Evolutionary conservation across 768 basidiomycete species (phyloP).

Genomic region (Russula compacta): DNA sequence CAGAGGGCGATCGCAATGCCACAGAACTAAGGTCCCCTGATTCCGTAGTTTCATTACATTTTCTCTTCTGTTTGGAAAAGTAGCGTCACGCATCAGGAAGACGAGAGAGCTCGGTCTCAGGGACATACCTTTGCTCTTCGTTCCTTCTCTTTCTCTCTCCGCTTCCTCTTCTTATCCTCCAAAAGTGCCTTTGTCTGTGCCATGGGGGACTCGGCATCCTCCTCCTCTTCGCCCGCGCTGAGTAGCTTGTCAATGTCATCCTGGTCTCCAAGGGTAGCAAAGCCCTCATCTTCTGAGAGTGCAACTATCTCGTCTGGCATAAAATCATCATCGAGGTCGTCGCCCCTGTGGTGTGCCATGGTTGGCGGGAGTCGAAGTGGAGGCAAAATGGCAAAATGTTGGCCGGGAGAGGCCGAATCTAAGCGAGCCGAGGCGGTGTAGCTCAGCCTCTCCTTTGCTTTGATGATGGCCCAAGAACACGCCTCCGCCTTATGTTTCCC

Average conservation of each 20-base stretch:
- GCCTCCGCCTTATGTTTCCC: neutral
- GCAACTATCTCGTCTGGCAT: conserved; percentile 60
- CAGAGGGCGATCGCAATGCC: conserved; percentile 46
- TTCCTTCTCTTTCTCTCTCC: conserved; percentile 66
- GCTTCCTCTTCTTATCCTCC: conserved; percentile 60
- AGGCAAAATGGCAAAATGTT: neutral
- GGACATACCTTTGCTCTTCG: conserved; percentile 50
- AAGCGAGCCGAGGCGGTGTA: neutral
- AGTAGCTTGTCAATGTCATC: conserved; percentile 34
- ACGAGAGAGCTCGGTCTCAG: neutral
- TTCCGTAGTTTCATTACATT: conserved; percentile 41
- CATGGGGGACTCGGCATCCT: conserved; percentile 23
- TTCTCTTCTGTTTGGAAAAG: conserved; percentile 44
- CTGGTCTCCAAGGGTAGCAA: conserved; percentile 23
- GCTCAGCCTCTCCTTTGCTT: neutral
- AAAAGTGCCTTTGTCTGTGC: conserved; percentile 20
- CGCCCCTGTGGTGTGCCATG: conserved; percentile 40
- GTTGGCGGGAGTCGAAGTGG: conserved; percentile 12
- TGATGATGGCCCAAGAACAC: neutral
- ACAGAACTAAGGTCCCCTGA: conserved; percentile 35
- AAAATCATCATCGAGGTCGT: conserved; percentile 83
- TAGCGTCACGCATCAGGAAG: conserved; percentile 8
- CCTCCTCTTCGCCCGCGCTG: conserved; percentile 37
- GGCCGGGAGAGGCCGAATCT: neutral
- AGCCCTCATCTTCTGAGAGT: conserved; percentile 48